Evolutionary conservation across 1,284 basidiomycete species (phyloP).

Genomic region (Trametes pubescens): DNA sequence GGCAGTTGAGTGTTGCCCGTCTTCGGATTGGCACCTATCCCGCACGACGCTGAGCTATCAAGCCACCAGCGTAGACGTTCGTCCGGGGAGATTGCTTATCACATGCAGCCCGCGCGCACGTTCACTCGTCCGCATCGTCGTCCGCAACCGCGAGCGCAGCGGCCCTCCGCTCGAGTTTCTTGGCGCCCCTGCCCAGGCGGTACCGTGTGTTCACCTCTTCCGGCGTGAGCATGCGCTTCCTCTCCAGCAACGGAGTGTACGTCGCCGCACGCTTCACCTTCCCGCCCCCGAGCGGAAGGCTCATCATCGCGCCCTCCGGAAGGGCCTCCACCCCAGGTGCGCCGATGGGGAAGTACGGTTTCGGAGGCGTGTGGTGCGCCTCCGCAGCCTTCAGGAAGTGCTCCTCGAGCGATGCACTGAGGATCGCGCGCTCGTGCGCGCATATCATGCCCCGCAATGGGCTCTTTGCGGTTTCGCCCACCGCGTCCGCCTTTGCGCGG

Average conservation of each 20-base stretch:
- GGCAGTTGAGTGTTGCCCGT: no score
- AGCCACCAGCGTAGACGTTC: no score
- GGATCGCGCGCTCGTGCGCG: slow-evolving; percentile 61
- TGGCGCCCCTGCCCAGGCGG: slow-evolving; percentile 68
- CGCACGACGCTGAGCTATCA: no score
- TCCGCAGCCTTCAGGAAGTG: slow-evolving; percentile 69
- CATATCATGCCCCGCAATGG: slow-evolving; percentile 69
- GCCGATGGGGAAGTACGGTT: slow-evolving; percentile 47
- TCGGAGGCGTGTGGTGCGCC: slow-evolving; percentile 51
- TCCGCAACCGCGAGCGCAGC: slow-evolving; percentile 5
- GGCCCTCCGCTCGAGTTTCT: slow-evolving; percentile 37
- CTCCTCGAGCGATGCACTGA: slow-evolving; percentile 65
- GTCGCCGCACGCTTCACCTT: slow-evolving; percentile 63
- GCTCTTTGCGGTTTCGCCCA: slow-evolving; percentile 44
- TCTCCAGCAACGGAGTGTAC: slow-evolving; percentile 72
- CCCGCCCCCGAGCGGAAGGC: slow-evolving; percentile 81
- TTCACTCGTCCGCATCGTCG: slow-evolving; percentile 32
- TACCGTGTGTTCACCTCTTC: slow-evolving; percentile 83
- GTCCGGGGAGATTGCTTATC: no score
- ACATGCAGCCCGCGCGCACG: not conserved
- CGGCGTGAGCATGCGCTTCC: slow-evolving; percentile 74
- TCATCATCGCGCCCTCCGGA: slow-evolving; percentile 45
- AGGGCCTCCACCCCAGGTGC: slow-evolving; percentile 31
- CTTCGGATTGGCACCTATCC: no score
- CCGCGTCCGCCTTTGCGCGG: slow-evolving; percentile 44